Evolutionary conservation across 768 basidiomycete genomes (phyloP), one percentile per base, ranked within the genome.

Genomic region (Leucosporidium scottii): DNA sequence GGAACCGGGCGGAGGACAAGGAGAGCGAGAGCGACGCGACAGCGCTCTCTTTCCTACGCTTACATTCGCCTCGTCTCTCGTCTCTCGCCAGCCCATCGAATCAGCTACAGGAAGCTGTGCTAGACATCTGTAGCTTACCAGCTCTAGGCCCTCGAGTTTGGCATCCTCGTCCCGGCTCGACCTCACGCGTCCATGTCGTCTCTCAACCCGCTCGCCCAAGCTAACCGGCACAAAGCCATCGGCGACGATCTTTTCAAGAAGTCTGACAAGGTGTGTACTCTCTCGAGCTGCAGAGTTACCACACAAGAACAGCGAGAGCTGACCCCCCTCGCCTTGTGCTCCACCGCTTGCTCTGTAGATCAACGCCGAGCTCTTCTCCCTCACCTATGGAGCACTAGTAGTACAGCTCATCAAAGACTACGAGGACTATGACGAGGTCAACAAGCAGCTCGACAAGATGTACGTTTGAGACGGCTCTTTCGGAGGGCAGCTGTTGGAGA

Each of bases 321-420:
- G 12, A 34, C 28, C 28, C 20, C 48, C 31, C 3, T n/a, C 30
- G 21, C 28, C 56, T 23, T 17, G 39, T 47, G 15, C 49, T 31
- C 28, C n/a, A n/a, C n/a, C n/a, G 53, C 31, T 28, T n/a, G 17
- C 13, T 55, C 21, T 31, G 6, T 34, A 66, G 62, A 61, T 97
- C 93, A 98, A 96, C 79, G 91, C 93, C 77, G 96, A 99, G 79
- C 84, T 99, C 31, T 98, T 99, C 79, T 88, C 93, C 4, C 80
- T 98, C 65, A 98, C 94, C 27, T 99, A 99, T 73, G 96, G 96
- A 61, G 93, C 93, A 28, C 85, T 98, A 60, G 96, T 99, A 58
- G 92, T 98, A 44, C 96, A 99, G 80, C 84, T 99, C 69, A 93
- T 98, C 70, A 96, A 98, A 77, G 96, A 99, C 79, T 98, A 97